phyloP scores from a whole-genome alignment of 495 filamentous ascomycete species.

The Tuber borchii region DNA sequence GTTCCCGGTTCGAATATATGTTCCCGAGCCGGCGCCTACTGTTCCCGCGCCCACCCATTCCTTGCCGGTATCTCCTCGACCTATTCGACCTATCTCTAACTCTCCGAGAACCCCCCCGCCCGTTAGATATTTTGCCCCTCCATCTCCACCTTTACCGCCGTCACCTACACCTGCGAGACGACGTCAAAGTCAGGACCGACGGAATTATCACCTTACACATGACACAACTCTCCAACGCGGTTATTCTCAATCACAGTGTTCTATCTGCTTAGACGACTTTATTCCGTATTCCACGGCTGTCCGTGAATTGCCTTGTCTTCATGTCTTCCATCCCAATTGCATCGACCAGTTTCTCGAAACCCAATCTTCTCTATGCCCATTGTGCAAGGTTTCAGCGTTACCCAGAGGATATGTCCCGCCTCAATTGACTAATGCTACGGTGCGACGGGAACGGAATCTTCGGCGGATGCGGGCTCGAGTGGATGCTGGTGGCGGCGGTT shows the following conservation, averaged over 20 bases:
- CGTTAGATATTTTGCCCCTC: constrained; percentile 42
- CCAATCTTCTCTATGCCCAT: constrained; percentile 71
- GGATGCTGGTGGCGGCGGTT: constrained; percentile 13
- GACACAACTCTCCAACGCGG: constrained; percentile 44
- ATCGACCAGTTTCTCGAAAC: constrained; percentile 70
- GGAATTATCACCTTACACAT: constrained; percentile 1
- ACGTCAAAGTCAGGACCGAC: constrained; percentile 15
- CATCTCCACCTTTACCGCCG: constrained; percentile 30
- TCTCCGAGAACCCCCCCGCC: constrained; percentile 35
- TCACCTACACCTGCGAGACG: constrained; percentile 27
- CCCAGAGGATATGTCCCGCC: constrained; percentile 58
- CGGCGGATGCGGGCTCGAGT: constrained; percentile 47
- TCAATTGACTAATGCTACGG: constrained; percentile 73
- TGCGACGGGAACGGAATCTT: constrained; percentile 60
- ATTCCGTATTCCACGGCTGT: constrained; percentile 59
- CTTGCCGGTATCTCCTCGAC: constrained; percentile 24
- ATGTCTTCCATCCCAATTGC: constrained; percentile 86
- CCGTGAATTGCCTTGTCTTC: constrained; percentile 76
- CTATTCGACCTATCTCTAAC: constrained; percentile 13
- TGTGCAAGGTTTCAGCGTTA: constrained; percentile 75
- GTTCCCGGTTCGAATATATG: constrained; percentile 69
- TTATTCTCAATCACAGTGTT: constrained; percentile 66
- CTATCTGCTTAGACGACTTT: constrained; percentile 82
- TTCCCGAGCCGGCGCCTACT: constrained; percentile 16
- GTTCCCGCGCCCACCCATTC: constrained; percentile 17